phyloP scores from a whole-genome alignment of 768 basidiomycete species.

The Termitomyces sp. region DNA sequence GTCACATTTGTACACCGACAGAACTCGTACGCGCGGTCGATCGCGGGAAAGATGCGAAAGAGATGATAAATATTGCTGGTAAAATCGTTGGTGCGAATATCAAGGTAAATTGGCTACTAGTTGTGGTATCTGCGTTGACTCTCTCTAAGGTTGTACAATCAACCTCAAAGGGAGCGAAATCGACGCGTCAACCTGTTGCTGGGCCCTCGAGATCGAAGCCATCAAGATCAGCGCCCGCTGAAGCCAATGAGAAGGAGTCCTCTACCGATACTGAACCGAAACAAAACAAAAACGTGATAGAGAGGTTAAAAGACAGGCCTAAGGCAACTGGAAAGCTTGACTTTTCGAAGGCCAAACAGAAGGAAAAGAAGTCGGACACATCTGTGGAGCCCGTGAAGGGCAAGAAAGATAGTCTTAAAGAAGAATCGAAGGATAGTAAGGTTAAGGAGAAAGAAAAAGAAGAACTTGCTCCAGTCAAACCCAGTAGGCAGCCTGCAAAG shows the following conservation, averaged over 20 bases:
- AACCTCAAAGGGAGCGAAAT: constrained; percentile 13
- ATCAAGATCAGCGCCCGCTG: constrained; percentile 23
- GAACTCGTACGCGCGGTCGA: constrained; percentile 36
- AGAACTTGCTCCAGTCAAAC: constrained; percentile 8
- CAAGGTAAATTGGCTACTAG: constrained; percentile 29
- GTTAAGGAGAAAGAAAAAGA: constrained; percentile 15
- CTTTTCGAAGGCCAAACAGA: constrained; percentile 19
- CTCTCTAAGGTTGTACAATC: constrained; percentile 7
- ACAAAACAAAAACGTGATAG: constrained; percentile 1
- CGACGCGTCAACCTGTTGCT: constrained; percentile 31
- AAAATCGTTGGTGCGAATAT: constrained; percentile 43
- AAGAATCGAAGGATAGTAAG: constrained; percentile 12
- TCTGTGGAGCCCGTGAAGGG: constrained; percentile 7
- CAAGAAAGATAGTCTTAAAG: neutral
- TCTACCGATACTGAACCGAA: constrained; percentile 13
- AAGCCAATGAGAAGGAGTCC: constrained; percentile 9
- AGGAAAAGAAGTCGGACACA: constrained; percentile 5
- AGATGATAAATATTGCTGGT: constrained; percentile 38
- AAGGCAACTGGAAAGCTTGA: constrained; percentile 17
- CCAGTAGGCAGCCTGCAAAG: constrained; percentile 13
- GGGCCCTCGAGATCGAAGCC: constrained; percentile 32
- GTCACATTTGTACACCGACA: constrained; percentile 36
- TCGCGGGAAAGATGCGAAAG: constrained; percentile 31
- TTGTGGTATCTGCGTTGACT: neutral
- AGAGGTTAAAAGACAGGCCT: constrained; percentile 12